Evolutionary conservation across 2,329 filamentous ascomycete species (phyloP).

Genomic region (Ciborinia camelliae): DNA sequence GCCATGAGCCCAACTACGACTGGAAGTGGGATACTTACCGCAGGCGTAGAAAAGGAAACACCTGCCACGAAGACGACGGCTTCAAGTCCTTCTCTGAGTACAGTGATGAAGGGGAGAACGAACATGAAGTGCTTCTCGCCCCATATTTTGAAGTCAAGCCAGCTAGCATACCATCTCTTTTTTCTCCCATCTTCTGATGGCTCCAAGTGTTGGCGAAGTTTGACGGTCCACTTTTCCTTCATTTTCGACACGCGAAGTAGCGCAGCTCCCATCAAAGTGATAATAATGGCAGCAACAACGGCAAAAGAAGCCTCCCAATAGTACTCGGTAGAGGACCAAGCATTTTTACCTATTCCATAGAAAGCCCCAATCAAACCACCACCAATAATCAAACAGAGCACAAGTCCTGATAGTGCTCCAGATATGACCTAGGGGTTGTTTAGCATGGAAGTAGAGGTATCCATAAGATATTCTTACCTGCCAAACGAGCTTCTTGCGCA

Average conservation of each 20-base stretch:
- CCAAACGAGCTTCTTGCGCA: constrained; percentile 65
- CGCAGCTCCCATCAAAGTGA: constrained; percentile 75
- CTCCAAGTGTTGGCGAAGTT: constrained; percentile 66
- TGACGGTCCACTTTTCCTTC: constrained; percentile 82
- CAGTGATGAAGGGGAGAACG: constrained; percentile 78
- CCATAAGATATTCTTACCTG: constrained; percentile 43
- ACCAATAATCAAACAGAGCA: constrained; percentile 57
- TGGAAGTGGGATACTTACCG: constrained; percentile 72
- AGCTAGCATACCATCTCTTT: constrained; percentile 33
- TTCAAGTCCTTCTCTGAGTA: constrained; percentile 82
- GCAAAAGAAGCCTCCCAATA: constrained; percentile 80
- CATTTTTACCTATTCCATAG: constrained; percentile 61
- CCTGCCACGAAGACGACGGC: constrained; percentile 84
- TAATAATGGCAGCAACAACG: constrained; percentile 73
- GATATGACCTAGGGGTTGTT: constrained; percentile 51
- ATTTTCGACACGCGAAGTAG: constrained; percentile 79
- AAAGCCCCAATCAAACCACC: constrained; percentile 61
- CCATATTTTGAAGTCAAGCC: constrained; percentile 56
- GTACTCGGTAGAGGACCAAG: constrained; percentile 66
- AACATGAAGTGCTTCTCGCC: constrained; percentile 83
- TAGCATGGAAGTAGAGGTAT: background rate
- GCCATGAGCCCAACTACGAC: constrained; percentile 68
- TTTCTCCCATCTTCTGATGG: constrained; percentile 40
- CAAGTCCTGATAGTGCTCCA: constrained; percentile 50
- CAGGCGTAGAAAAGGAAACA: constrained; percentile 73